A percentile compares a stretch with the other conserved stretches of the same genome.
Evolutionary conservation across 805 yeast genomes (phyloP).

Genomic region (Saturnispora ahearnii): DNA sequence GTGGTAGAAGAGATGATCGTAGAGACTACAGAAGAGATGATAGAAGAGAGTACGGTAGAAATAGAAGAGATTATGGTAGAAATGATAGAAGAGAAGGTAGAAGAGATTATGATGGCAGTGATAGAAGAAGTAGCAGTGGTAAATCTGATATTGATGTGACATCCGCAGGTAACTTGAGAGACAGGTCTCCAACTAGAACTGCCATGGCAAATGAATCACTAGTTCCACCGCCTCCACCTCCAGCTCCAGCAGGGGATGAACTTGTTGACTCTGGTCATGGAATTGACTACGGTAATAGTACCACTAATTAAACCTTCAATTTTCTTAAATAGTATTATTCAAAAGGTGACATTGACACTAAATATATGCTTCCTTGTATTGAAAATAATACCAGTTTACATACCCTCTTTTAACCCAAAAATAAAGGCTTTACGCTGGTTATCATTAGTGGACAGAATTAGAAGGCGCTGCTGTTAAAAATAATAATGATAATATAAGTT

Average conservation of each 20-base stretch:
- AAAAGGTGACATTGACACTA: too few species aligned
- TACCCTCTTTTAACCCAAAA: too few species aligned
- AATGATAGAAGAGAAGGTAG: background rate
- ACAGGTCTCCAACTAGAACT: background rate
- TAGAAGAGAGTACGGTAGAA: conserved; percentile 7
- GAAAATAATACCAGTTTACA: too few species aligned
- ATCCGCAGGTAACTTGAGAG: background rate
- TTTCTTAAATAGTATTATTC: too few species aligned
- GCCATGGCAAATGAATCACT: background rate
- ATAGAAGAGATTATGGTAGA: conserved; percentile 10
- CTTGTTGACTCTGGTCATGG: too few species aligned
- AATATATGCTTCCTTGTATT: too few species aligned
- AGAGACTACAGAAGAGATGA: conserved; percentile 9
- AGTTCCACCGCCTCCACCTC: conserved; percentile 6
- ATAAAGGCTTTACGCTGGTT: too few species aligned
- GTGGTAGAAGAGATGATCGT: conserved; percentile 6
- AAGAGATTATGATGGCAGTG: conserved; percentile 1
- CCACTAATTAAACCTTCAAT: too few species aligned
- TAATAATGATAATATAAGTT: too few species aligned
- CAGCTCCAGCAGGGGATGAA: background rate
- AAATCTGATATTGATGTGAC: background rate
- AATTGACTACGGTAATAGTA: too few species aligned
- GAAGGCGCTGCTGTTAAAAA: too few species aligned
- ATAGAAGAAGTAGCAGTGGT: conserved; percentile 2
- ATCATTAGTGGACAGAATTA: too few species aligned